Base-by-base conservation (phyloP, 169 alveolate genomes). In the Hepatocystis sp. region DNA sequence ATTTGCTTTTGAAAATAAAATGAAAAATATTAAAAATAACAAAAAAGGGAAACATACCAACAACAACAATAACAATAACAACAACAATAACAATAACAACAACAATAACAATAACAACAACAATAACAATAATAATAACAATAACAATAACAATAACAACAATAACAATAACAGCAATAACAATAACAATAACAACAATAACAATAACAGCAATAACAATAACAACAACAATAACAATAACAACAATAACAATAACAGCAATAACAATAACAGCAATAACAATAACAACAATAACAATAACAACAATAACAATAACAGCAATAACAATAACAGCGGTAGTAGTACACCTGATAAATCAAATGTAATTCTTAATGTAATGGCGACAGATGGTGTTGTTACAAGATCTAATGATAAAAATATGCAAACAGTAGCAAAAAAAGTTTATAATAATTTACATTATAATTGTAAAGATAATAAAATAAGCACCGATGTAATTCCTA, bases 1-100 rank as follows among this genome's bases (percentile, higher is more conserved):
- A 7, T 81, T 61, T 23, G 81, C 84, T 3, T 63, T 61, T 34
- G 89, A 81, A 81, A 61, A 61, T 36, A 61, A 61, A 42, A 61
- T 61, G 7, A 60, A 61, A 44, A 65, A 60, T 32, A 32, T 28
- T 17, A 64, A 81, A 32, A 56, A 36, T 11, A 66, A 42, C 1
- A 65, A 44, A 0, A 39, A 46, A 13, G 49, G 56, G 8, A 28
- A 28, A 0, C 32, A 47, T 17, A 19, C 53, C 21, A 42, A 13
- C 5, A 13, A 4, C 7, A 15, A 11, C 25, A 63, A 63, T 40
- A 40, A 47, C 65, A 0, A 19, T 13, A 21, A 42, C 30, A 10
- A 13, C 49, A 19, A 13, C 53, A 2, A 10, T 21, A 11, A 27
- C 25, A 0, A 60, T 13, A 0, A 13, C 10, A 10, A 10, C 10